Base-by-base conservation (phyloP, 345 rosid species). In the Sonneratia alba region DNA sequence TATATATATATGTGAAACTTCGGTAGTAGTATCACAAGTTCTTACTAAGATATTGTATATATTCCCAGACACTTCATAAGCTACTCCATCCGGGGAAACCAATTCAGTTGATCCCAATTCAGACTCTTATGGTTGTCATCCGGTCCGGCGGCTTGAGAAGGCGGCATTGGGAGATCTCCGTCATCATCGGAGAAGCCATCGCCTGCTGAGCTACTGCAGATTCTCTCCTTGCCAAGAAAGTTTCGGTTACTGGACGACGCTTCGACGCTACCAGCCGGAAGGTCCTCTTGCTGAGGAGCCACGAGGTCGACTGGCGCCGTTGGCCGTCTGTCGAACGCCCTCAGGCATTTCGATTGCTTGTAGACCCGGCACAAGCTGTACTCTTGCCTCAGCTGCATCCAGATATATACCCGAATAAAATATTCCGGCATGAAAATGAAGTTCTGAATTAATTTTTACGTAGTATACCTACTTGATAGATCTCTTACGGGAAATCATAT, bases 361-460 rank as follows among this genome's bases (percentile, higher is more conserved):
- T 79, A 83, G 48, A 85, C 70, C 34, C 88, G 81, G 68, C 86
- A 82, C 42, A 85, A 36, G 49, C 88, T 82, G 76, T 77, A 83
- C 67, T 83, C 86, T 37, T 81, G 78, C 67, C 82, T 80, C 57
- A 72, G 2, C 85, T 82, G 74, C 19, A 27, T 36, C 12, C 21
- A 10, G 3, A n/a, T 24, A 0, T 10, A 59, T 2, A 59, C 7
- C 6, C 36, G 12, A 1, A 59, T 57, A 56, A 7, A 24, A 13
- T 59, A 10, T 59, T n/a, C 15, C 34, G 64, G 7, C 36, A 15
- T 3, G 53, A 0, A 16, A 15, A 13, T 48, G 53, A 40, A 40
- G 1, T 40, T 40, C 32, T 27, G 32, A 27, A 40, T 40, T 40
- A 40, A 40, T 8, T 40, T 40, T 40, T 40, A 4, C 32, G 32